Conservation (phyloP, 768 basidiomycete genomes). For the Agaricus blazei region DNA sequence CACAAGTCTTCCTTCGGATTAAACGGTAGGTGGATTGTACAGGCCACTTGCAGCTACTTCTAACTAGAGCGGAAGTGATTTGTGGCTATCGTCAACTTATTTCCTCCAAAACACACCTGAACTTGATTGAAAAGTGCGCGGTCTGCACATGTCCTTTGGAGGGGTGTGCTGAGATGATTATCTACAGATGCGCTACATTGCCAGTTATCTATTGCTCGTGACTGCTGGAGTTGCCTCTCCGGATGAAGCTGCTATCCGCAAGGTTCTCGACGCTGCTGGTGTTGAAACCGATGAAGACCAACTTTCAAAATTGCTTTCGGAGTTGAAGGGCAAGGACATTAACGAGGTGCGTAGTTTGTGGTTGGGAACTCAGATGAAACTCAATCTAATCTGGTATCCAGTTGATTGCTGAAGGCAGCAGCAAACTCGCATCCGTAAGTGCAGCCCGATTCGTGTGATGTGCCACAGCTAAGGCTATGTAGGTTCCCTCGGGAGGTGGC, state of each 20-base stretch:
- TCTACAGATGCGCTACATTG: slow-evolving; percentile 81
- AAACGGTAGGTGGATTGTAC: slow-evolving; percentile 49
- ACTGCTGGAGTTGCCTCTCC: slow-evolving; percentile 89
- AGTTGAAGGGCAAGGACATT: slow-evolving; percentile 88
- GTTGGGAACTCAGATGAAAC: background rate
- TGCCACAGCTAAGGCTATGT: background rate
- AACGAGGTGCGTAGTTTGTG: slow-evolving; percentile 50
- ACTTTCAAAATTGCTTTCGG: slow-evolving; percentile 77
- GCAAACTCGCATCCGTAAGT: slow-evolving; percentile 90
- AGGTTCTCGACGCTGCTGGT: slow-evolving; percentile 79
- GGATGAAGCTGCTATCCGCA: slow-evolving; percentile 81
- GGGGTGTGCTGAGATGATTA: background rate
- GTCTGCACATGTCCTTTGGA: background rate
- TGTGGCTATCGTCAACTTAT: slow-evolving; percentile 73
- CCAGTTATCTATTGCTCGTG: slow-evolving; percentile 96
- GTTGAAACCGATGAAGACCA: slow-evolving; percentile 84
- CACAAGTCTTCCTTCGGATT: slow-evolving; percentile 94
- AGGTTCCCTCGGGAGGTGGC: slow-evolving; percentile 92
- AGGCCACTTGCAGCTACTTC: background rate
- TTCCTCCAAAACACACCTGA: slow-evolving; percentile 20
- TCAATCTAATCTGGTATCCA: slow-evolving; percentile 17
- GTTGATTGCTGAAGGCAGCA: slow-evolving; percentile 89
- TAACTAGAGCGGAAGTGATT: slow-evolving; percentile 57
- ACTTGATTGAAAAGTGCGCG: slow-evolving; percentile 38
- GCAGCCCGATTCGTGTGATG: background rate